These are phyloP conservation scores for Trichoderma koningii DNA, from an alignment of 2,329 filamentous ascomycete genomes.

Conservation along the genomic window DNA sequence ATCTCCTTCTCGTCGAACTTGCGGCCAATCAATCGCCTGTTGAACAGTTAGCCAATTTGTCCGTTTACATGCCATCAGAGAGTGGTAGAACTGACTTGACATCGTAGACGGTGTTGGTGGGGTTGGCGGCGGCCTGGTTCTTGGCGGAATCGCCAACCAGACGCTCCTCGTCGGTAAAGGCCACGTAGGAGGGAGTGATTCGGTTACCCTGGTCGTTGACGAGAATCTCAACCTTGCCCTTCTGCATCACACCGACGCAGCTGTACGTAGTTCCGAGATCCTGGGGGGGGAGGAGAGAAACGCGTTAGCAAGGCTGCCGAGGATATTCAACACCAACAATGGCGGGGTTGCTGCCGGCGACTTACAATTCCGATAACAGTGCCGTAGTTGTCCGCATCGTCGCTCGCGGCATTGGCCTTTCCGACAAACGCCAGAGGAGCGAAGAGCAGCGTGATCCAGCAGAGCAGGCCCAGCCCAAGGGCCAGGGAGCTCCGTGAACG, in stretches of 20 bases:
- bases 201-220: slow-evolving; percentile 97
- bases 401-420: slow-evolving; percentile 62
- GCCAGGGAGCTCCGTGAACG: slow-evolving; percentile 68
- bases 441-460: slow-evolving; percentile 90
- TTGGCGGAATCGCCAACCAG: slow-evolving; percentile 97
- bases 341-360: slow-evolving; percentile 31
- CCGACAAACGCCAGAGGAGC: slow-evolving; percentile 83
- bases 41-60: neutral
- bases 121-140: slow-evolving; percentile 88
- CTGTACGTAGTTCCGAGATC: slow-evolving; percentile 87
- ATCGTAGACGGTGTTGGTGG: slow-evolving; percentile 74
- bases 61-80: slow-evolving; percentile 20
- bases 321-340: neutral
- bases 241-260: slow-evolving; percentile 94
- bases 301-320: slow-evolving; percentile 4
- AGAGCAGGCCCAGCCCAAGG: slow-evolving; percentile 82
- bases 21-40: slow-evolving; percentile 79
- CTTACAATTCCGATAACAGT: slow-evolving; percentile 89
- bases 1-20: slow-evolving; percentile 84
- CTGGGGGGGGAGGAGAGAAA: slow-evolving; percentile 36
- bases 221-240: slow-evolving; percentile 92
- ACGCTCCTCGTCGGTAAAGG: slow-evolving; percentile 95
- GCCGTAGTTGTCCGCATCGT: slow-evolving; percentile 69
- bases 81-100: slow-evolving; percentile 70
- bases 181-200: slow-evolving; percentile 93